Conservation (phyloP, 2,329 filamentous ascomycete genomes). For the Neocucurbitaria cava region DNA sequence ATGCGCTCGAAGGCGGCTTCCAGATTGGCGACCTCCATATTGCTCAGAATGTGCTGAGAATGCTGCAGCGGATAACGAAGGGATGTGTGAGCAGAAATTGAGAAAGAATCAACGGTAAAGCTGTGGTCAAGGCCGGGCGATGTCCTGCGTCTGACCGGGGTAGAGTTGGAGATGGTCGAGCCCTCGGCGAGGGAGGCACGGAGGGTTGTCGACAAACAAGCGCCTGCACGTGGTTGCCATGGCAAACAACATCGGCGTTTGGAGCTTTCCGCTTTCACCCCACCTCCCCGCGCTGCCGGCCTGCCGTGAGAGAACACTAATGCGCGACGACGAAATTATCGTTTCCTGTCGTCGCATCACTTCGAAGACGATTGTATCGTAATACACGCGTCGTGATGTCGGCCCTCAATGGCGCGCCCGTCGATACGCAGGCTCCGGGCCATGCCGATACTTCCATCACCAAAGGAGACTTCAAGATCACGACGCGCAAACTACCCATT, state of each 20-base stretch:
- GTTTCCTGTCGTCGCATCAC: background rate
- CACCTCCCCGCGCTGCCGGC: conserved; percentile 2
- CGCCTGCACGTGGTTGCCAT: conserved; percentile 14
- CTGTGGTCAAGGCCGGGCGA: conserved; percentile 9
- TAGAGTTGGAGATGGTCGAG: conserved; percentile 13
- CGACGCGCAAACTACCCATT: conserved; percentile 90
- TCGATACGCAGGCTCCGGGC: conserved; percentile 42
- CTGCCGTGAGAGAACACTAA: background rate
- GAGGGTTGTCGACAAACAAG: conserved; percentile 21
- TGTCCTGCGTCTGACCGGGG: conserved; percentile 15
- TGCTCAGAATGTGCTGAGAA: conserved; percentile 12
- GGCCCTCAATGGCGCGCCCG: conserved; percentile 40
- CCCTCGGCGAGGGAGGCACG: background rate
- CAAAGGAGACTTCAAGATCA: conserved; percentile 70
- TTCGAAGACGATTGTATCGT: background rate
- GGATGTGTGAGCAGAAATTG: conserved; percentile 11
- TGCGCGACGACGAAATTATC: background rate
- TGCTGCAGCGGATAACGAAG: conserved; percentile 14
- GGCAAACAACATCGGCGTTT: conserved; percentile 15
- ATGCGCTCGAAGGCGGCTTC: conserved; percentile 90
- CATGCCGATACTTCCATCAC: conserved; percentile 46
- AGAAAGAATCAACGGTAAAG: conserved; percentile 13
- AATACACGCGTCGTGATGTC: conserved; percentile 20
- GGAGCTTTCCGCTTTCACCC: conserved; percentile 5
- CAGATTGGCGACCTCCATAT: conserved; percentile 76